phyloP scores from a whole-genome alignment of 768 basidiomycete species.

The Lactarius quietus region DNA sequence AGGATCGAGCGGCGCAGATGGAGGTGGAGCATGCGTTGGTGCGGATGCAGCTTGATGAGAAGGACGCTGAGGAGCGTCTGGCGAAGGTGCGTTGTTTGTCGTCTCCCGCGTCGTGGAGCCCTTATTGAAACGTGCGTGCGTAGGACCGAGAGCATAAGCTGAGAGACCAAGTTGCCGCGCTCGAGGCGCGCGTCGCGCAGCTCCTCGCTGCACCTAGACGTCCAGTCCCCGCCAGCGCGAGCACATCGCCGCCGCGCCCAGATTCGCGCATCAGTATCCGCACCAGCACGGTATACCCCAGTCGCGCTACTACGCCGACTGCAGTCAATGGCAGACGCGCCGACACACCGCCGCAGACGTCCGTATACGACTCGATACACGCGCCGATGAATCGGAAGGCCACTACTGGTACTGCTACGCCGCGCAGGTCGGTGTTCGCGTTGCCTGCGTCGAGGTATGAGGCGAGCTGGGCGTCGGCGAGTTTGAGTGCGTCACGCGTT shows the following conservation, averaged over 20 bases:
- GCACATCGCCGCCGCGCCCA: slow-evolving; percentile 52
- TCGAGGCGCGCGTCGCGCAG: slow-evolving; percentile 56
- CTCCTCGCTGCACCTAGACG: background rate
- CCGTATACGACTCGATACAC: slow-evolving; percentile 74
- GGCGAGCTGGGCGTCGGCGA: slow-evolving; percentile 29
- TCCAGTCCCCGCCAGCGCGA: too few species aligned
- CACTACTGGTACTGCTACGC: too few species aligned
- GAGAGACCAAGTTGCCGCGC: slow-evolving; percentile 58
- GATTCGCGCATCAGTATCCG: slow-evolving; percentile 52
- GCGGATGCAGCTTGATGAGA: slow-evolving; percentile 72
- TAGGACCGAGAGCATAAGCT: slow-evolving; percentile 71
- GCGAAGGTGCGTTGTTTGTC: slow-evolving; percentile 55
- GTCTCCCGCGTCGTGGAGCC: background rate
- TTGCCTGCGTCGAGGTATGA: slow-evolving; percentile 28
- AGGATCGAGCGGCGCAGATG: slow-evolving; percentile 60
- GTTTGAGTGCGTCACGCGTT: slow-evolving; percentile 31
- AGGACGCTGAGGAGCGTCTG: slow-evolving; percentile 65
- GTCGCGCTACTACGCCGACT: slow-evolving; percentile 53
- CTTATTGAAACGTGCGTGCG: slow-evolving; percentile 10
- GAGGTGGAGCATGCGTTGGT: slow-evolving; percentile 66
- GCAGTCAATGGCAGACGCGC: slow-evolving; percentile 40
- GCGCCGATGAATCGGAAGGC: slow-evolving; percentile 33
- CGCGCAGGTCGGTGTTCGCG: too few species aligned
- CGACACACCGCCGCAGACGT: slow-evolving; percentile 47
- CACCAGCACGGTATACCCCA: slow-evolving; percentile 57